phyloP scores from a whole-genome alignment of 1,284 basidiomycete genomes.

The Coriolopsis trogii region DNA sequence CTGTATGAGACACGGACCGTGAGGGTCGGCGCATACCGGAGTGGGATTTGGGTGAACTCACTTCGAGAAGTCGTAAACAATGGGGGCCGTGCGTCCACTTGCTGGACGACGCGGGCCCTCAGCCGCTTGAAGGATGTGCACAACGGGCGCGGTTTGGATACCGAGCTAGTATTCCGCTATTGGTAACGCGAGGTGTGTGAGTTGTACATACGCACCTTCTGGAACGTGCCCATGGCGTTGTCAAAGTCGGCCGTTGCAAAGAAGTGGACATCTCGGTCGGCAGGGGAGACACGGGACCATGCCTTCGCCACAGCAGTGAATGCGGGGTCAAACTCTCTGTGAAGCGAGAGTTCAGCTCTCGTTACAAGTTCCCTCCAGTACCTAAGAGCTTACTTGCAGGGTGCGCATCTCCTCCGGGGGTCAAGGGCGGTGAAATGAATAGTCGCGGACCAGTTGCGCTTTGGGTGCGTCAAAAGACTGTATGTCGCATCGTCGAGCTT shows the following conservation, averaged over 20 bases:
- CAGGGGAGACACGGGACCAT: constrained; percentile 67
- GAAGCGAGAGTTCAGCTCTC: not conserved
- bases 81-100: constrained; percentile 54
- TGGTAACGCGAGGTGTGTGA: not conserved
- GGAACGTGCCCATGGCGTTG: constrained; percentile 74
- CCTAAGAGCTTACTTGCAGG: constrained; percentile 65
- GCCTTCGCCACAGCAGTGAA: constrained; percentile 80
- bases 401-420: constrained; percentile 74
- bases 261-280: constrained; percentile 80
- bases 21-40: too few relatives aligned
- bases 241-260: constrained; percentile 92
- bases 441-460: constrained; percentile 83
- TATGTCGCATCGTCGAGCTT: constrained; percentile 75
- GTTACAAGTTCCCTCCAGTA: not conserved
- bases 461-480: constrained; percentile 72
- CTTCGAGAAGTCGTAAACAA: constrained; percentile 82
- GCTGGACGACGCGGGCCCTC: constrained; percentile 67
- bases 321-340: constrained; percentile 83
- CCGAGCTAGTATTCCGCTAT: constrained; percentile 56
- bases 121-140: constrained; percentile 76
- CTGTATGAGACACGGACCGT: constrained; percentile 51
- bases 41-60: too few relatives aligned
- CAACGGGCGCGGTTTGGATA: constrained; percentile 77
- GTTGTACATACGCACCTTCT: constrained; percentile 58
- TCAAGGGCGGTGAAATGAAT: constrained; percentile 88